Percentiles rank a stretch among this genome's conserved stretches.
Conservation (phyloP, 495 filamentous ascomycete genomes). For the Beverwykella pulmonaria region DNA sequence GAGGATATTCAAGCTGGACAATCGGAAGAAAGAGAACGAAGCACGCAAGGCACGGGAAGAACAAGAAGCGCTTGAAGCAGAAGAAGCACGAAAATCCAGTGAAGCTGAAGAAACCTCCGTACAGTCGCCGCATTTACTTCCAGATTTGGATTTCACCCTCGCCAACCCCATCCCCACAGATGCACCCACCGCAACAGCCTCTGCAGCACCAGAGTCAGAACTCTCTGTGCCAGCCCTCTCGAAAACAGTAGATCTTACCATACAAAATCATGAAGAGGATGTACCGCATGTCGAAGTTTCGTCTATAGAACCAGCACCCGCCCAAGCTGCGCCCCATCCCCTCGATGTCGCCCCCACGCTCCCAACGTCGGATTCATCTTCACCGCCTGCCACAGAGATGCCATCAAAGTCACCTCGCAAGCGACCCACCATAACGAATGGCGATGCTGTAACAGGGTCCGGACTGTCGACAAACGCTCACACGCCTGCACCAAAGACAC, state of each 20-base stretch:
- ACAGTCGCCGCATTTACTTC: not conserved
- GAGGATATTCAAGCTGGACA: constrained; percentile 15
- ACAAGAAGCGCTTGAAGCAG: not conserved
- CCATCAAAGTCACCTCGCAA: constrained; percentile 17
- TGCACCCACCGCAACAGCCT: not conserved
- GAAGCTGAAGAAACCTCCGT: not conserved
- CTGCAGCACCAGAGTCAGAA: not conserved
- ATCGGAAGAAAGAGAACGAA: not conserved
- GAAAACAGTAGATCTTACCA: not conserved
- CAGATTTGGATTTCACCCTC: not conserved
- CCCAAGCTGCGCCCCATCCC: constrained; percentile 1
- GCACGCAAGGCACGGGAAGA: not conserved
- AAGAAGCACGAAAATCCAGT: not conserved
- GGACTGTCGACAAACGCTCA: not conserved
- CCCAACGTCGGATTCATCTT: not conserved
- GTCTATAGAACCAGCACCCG: not conserved
- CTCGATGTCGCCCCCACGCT: constrained; percentile 9
- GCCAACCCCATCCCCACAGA: not conserved
- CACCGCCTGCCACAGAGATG: constrained; percentile 9
- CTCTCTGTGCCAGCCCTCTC: not conserved
- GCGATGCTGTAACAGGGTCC: not conserved
- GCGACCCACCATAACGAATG: not conserved
- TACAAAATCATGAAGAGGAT: not conserved
- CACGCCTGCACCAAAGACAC: constrained; percentile 1
- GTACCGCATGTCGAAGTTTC: not conserved